A percentile compares a stretch with the other conserved stretches of the same genome.
Evolutionary conservation across 208 protist species (phyloP).

Genomic region (Leishmania tarentolae): DNA sequence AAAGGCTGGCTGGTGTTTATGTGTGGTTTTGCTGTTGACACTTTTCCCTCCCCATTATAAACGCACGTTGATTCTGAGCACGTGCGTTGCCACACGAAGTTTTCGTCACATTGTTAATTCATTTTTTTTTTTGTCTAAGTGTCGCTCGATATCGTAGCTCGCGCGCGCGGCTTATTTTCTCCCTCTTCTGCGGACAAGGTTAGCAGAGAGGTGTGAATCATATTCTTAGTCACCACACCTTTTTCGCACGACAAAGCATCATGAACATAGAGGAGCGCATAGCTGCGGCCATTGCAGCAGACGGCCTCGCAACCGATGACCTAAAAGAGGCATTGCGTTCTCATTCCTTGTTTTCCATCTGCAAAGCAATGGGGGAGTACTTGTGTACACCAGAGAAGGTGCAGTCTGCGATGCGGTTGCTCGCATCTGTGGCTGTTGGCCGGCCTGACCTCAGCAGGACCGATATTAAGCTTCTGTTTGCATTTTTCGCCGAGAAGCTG

Average conservation of each 20-base stretch:
- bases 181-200: not conserved
- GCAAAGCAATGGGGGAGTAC: slow-evolving; percentile 39
- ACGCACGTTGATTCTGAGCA: not conserved
- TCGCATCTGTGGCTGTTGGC: slow-evolving; percentile 35
- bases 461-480: slow-evolving; percentile 47
- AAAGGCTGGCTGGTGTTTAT: not conserved
- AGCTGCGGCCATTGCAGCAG: slow-evolving; percentile 35
- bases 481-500: slow-evolving; percentile 60
- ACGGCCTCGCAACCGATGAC: slow-evolving; percentile 27
- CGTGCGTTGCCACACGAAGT: not conserved
- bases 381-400: slow-evolving; percentile 48
- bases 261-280: slow-evolving; percentile 24
- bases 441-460: slow-evolving; percentile 32
- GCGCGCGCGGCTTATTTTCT: not conserved
- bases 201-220: not conserved
- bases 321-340: slow-evolving; percentile 36
- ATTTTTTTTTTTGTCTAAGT: not conserved
- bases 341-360: slow-evolving; percentile 52
- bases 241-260: not conserved
- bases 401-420: slow-evolving; percentile 44
- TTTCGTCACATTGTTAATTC: not conserved
- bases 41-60: not conserved
- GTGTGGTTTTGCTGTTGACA: not conserved
- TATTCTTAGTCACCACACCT: not conserved
- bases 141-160: not conserved